phyloP scores from a whole-genome alignment of 768 basidiomycete species.

The Boletus rufocinnamomeus region DNA sequence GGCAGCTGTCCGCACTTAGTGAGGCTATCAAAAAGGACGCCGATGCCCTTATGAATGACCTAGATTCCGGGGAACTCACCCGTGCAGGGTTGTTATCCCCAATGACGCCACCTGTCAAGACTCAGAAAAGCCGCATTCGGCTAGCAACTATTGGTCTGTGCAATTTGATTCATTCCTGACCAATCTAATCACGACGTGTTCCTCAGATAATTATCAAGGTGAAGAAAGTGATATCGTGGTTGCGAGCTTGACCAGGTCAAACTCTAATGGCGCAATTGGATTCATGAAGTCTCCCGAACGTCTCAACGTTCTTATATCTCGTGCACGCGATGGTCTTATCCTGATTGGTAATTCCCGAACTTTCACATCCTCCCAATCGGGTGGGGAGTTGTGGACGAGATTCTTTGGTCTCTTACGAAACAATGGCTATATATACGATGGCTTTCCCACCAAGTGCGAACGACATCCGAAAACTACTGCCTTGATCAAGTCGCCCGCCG shows the following conservation, averaged over 20 bases:
- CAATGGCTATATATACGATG: constrained; percentile 52
- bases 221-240: constrained; percentile 74
- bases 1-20: constrained; percentile 57
- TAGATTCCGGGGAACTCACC: constrained; percentile 59
- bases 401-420: constrained; percentile 48
- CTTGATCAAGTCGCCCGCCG: constrained; percentile 41
- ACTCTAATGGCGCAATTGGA: constrained; percentile 56
- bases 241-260: constrained; percentile 61
- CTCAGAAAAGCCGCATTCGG: constrained; percentile 49
- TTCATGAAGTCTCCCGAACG: constrained; percentile 74
- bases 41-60: constrained; percentile 63
- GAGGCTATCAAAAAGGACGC: constrained; percentile 44
- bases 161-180: background rate
- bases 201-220: constrained; percentile 72
- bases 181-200: background rate
- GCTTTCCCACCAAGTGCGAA: constrained; percentile 61
- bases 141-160: constrained; percentile 64
- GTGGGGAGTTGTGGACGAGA: constrained; percentile 50
- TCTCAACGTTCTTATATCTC: constrained; percentile 69
- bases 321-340: constrained; percentile 64
- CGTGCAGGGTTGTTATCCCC: constrained; percentile 54
- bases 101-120: constrained; percentile 34
- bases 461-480: constrained; percentile 48
- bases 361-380: constrained; percentile 53
- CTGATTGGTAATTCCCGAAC: constrained; percentile 66